Evolutionary conservation across 139 green algal species (phyloP).

Genomic region (Chlamydomonas urium): DNA sequence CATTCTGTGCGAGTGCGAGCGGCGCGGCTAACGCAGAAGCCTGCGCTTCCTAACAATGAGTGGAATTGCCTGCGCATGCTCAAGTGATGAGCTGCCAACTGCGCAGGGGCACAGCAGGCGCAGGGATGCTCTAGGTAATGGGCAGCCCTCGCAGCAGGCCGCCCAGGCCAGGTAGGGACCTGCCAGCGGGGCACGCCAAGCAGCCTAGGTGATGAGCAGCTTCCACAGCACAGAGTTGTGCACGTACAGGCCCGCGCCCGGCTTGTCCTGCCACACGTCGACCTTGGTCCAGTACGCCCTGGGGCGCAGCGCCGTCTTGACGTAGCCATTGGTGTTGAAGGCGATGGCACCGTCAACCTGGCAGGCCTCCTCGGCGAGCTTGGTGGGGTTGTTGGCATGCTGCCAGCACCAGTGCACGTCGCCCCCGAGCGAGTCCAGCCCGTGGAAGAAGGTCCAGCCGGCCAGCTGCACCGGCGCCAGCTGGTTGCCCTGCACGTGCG

Average conservation of each 20-base stretch:
- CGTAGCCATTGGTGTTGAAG: slow-evolving; percentile 22
- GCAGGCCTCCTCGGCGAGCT: slow-evolving; percentile 10
- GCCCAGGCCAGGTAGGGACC: too few relatives aligned
- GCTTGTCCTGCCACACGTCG: slow-evolving; percentile 22
- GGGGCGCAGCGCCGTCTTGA: slow-evolving; percentile 17
- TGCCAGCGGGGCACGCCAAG: too few relatives aligned
- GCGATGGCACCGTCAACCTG: slow-evolving; percentile 11
- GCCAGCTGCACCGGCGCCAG: slow-evolving; percentile 13
- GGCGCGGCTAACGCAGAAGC: too few relatives aligned
- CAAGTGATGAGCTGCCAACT: too few relatives aligned
- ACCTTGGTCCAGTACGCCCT: slow-evolving; percentile 9
- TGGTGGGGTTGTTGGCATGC: slow-evolving; percentile 7
- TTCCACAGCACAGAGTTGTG: slow-evolving; percentile 24
- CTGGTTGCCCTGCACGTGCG: slow-evolving; percentile 18
- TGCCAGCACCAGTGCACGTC: slow-evolving; percentile 14
- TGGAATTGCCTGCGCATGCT: too few relatives aligned
- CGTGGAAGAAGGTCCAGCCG: slow-evolving; percentile 21
- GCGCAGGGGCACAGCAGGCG: too few relatives aligned
- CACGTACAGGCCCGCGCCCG: slow-evolving; percentile 10
- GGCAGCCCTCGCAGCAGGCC: too few relatives aligned
- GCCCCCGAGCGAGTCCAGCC: slow-evolving; percentile 6
- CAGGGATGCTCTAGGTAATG: too few relatives aligned
- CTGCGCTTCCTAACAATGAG: too few relatives aligned
- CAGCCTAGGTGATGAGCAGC: slow-evolving; percentile 13
- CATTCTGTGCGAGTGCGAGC: too few relatives aligned